Conservation (phyloP, 192 early-diverging fungal genomes). For the Mortierella claussenii region DNA sequence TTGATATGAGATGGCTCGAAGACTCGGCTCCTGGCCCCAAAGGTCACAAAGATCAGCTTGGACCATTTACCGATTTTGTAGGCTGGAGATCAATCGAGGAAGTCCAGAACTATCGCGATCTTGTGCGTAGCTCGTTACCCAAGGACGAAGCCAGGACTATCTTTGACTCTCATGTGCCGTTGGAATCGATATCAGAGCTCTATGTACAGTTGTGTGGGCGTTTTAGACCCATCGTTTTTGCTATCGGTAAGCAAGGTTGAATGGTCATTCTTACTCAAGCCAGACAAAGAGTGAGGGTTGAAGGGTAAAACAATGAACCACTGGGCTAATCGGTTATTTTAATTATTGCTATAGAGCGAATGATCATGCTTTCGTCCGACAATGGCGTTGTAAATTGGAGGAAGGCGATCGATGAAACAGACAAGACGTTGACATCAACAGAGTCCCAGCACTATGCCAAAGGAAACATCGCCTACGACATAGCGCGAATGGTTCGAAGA, state of each 20-base stretch:
- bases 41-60: conserved; percentile 11
- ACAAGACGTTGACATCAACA: conserved; percentile 7
- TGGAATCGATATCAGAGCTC: no score
- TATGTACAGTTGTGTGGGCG: no score
- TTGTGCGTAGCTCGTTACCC: conserved; percentile 25
- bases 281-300: no score
- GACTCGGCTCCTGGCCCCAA: conserved; percentile 21
- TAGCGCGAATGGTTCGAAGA: conserved; percentile 21
- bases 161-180: no score
- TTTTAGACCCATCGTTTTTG: no score
- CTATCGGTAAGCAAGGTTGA: no score
- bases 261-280: no score
- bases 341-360: no score
- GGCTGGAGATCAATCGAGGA: no score
- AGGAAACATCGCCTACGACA: conserved; percentile 24
- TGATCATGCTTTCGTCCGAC: no score
- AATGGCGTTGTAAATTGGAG: conserved; percentile 10
- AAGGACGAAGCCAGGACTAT: conserved; percentile 16
- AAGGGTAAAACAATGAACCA: no score
- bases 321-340: no score
- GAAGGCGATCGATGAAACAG: conserved; percentile 13
- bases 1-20: conserved; percentile 25
- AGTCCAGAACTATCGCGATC: conserved; percentile 21
- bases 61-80: conserved; percentile 33
- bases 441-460: neutral